Conservation (phyloP, 2,329 filamentous ascomycete species). For the Tolypocladium endophyticum region DNA sequence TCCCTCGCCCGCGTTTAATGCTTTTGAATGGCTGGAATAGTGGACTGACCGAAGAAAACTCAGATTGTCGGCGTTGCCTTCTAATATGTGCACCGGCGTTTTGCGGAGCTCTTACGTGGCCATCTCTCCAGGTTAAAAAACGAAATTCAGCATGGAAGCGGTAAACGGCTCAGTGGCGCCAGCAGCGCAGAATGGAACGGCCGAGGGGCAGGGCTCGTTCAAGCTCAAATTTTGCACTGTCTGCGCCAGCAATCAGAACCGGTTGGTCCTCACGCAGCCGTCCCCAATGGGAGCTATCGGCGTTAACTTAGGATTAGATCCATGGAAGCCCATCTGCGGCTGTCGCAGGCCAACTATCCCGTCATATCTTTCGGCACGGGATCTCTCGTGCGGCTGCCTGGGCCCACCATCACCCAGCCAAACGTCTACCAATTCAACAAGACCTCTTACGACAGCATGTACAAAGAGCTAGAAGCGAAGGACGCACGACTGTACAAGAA, state of each 20-base stretch:
- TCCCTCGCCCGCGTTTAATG: background rate
- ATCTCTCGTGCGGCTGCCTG: constrained; percentile 84
- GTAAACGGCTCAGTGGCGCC: constrained; percentile 26
- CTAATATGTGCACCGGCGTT: constrained; percentile 12
- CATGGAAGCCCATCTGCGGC: constrained; percentile 96
- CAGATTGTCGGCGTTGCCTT: background rate
- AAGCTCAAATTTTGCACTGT: constrained; percentile 97
- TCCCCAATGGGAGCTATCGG: background rate
- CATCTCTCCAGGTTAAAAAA: constrained; percentile 3
- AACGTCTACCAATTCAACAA: constrained; percentile 98
- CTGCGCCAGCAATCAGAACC: constrained; percentile 97
- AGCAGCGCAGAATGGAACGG: constrained; percentile 30
- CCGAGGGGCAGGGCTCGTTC: constrained; percentile 50
- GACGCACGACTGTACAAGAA: constrained; percentile 79
- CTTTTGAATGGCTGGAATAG: background rate
- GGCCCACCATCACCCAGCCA: constrained; percentile 81
- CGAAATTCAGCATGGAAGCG: constrained; percentile 25
- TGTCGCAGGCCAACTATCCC: constrained; percentile 80
- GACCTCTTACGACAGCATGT: constrained; percentile 91
- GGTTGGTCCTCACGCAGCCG: constrained; percentile 40
- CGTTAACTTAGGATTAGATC: constrained; percentile 15
- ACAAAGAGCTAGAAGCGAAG: constrained; percentile 77
- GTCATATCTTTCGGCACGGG: constrained; percentile 97
- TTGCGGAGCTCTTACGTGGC: constrained; percentile 1
- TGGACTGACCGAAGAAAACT: constrained; percentile 1